Conservation (phyloP, 306 rosid species). For the Medicago arabica region DNA sequence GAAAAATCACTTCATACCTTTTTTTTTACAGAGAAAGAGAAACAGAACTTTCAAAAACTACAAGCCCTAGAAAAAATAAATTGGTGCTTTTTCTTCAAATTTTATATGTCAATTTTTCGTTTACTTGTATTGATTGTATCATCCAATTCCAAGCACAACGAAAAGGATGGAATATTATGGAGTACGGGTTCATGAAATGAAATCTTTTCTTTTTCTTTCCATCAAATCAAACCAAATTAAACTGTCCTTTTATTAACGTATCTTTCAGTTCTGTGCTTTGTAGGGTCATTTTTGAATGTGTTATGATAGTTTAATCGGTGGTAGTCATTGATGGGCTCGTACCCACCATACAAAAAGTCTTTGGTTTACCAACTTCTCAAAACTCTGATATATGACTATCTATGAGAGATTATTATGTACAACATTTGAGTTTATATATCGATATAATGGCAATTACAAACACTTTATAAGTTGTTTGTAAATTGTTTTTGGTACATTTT, state of each 20-base stretch:
- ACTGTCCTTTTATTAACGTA: neutral
- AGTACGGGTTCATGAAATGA: neutral
- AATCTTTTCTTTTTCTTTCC: neutral
- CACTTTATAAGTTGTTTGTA: no score
- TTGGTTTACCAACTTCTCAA: constrained; percentile 40
- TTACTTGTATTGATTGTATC: neutral
- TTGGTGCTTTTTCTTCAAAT: neutral
- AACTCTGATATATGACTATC: neutral
- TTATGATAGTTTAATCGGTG: constrained; percentile 35
- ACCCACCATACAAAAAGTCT: constrained; percentile 41
- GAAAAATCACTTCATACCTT: no score
- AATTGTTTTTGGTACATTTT: no score
- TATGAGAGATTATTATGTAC: no score
- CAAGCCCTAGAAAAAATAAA: neutral
- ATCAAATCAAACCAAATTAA: constrained; percentile 29
- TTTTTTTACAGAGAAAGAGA: no score
- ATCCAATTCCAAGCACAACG: neutral
- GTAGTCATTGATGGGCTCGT: constrained; percentile 35
- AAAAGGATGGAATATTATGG: no score
- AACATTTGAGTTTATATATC: no score
- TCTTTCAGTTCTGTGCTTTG: constrained; percentile 20
- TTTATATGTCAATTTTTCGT: neutral
- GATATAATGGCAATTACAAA: no score
- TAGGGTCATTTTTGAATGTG: constrained; percentile 32
- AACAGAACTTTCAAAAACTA: no score